These are phyloP conservation scores for Ogataea glucozyma DNA, from an alignment of 805 yeast species.

Conservation along the genomic window DNA sequence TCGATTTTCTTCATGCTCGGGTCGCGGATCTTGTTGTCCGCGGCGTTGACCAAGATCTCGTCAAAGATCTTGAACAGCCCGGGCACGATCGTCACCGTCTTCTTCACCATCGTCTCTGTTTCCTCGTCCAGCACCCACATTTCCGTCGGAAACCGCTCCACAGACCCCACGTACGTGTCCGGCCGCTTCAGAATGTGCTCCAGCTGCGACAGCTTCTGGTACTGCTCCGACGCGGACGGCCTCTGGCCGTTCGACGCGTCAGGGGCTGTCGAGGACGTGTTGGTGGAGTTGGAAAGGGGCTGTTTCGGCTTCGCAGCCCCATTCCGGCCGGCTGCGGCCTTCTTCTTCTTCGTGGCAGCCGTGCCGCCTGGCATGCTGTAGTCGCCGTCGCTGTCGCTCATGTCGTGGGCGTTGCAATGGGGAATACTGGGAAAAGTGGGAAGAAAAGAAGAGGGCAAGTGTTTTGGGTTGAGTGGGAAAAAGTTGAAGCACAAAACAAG, in stretches of 20 bases:
- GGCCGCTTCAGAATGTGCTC: slow-evolving; percentile 97
- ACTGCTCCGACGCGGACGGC: slow-evolving; percentile 61
- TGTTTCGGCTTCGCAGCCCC: slow-evolving; percentile 35
- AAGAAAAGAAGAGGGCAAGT: not conserved
- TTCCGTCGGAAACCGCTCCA: slow-evolving; percentile 73
- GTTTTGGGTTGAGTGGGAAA: no score
- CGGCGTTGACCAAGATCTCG: slow-evolving; percentile 96
- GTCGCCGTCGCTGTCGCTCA: slow-evolving; percentile 19
- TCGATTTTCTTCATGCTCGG: slow-evolving; percentile 83
- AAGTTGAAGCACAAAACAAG: no score
- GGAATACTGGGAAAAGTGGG: not conserved
- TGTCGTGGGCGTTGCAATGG: not conserved
- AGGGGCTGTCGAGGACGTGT: slow-evolving; percentile 15
- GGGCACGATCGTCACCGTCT: slow-evolving; percentile 80
- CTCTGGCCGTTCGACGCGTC: slow-evolving; percentile 16
- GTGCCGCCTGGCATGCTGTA: slow-evolving; percentile 12
- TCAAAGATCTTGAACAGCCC: slow-evolving; percentile 96
- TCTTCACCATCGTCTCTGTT: slow-evolving; percentile 57
- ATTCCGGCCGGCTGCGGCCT: no score
- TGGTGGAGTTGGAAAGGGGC: slow-evolving; percentile 41
- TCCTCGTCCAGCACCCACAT: slow-evolving; percentile 86
- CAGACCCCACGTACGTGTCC: slow-evolving; percentile 95
- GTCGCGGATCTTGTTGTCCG: slow-evolving; percentile 96
- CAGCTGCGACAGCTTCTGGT: slow-evolving; percentile 90
- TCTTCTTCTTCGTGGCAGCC: slow-evolving; percentile 11